Base-by-base conservation (phyloP, 1,284 basidiomycete species). In the Ceratobasidium sp. region DNA sequence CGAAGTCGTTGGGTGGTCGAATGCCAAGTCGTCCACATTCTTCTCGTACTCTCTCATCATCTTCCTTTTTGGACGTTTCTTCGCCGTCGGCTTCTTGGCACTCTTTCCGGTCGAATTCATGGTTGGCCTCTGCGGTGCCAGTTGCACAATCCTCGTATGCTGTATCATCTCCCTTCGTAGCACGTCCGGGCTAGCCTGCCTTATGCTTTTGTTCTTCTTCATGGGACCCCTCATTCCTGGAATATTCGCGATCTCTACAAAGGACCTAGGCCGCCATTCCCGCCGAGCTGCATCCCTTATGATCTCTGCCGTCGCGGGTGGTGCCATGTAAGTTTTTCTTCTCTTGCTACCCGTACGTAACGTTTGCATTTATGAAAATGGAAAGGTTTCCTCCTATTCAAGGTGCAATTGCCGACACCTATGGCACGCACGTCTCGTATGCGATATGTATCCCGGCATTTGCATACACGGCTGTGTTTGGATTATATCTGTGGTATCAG, bases 381-480 rank as follows among this genome's bases (percentile, higher is more conserved):
- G n/a, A n/a, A n/a, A n/a, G n/a, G n/a, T 83, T 82, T 78, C 84
- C 84, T 3, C 80, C 82, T 0, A 81, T 83, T 29, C 84, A 85
- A 76, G 84, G 81, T 37, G 82, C 83, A 7, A 79, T 85, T 53
- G 82, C 83, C 56, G 83, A 85, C 74, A 53, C 22, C 24, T 31
- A 54, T 27, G 22, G 51, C 22, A 54, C 51, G 13, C 51, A n/a
- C 6, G 22, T 54, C 22, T 54, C 51, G 6, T 54, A 27, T 27
- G 29, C 51, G 22, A 31, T 54, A 31, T 54, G 51, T 27, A 54
- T 54, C 51, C 51, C 51, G 9, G 13, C 51, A n/a, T 54, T 54
- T 54, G 51, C 22, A n/a, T 54, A 54, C 29, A 54, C 51, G 6
- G 51, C 51, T 54, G 16, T 16, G 8, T 54, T 24, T 31, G 51